These are phyloP conservation scores for Kodamaea leandrae DNA, from an alignment of 805 yeast species.

Conservation along the genomic window DNA sequence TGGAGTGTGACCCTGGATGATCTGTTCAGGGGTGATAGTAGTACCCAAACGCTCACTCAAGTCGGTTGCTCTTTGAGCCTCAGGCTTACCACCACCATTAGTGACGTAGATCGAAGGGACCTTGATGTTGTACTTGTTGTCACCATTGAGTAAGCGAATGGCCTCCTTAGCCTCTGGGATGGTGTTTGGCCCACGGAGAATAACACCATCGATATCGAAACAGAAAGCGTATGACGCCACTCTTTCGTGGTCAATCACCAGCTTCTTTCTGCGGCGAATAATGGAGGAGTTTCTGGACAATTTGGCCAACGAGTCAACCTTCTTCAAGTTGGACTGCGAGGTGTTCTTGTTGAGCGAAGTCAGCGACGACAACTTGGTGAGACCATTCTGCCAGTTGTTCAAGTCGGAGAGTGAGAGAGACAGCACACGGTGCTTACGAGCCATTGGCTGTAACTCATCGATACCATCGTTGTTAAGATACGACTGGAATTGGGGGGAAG, in stretches of 20 bases:
- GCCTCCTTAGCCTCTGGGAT: slow-evolving; percentile 80
- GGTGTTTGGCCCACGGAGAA: slow-evolving; percentile 79
- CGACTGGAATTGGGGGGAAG: slow-evolving; percentile 39
- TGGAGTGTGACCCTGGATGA: slow-evolving; percentile 92
- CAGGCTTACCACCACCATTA: slow-evolving; percentile 91
- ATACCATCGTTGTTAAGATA: slow-evolving; percentile 73
- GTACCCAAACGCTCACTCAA: slow-evolving; percentile 58
- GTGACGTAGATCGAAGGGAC: slow-evolving; percentile 86
- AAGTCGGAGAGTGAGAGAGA: slow-evolving; percentile 65
- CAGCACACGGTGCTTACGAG: slow-evolving; percentile 61
- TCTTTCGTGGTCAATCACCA: slow-evolving; percentile 63
- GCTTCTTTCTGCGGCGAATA: slow-evolving; percentile 46
- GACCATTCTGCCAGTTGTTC: slow-evolving; percentile 58
- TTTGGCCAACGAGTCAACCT: slow-evolving; percentile 45
- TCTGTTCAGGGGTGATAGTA: slow-evolving; percentile 69
- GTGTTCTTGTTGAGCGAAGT: slow-evolving; percentile 33
- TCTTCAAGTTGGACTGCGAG: slow-evolving; percentile 36
- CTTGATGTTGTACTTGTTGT: slow-evolving; percentile 69
- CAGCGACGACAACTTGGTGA: slow-evolving; percentile 38
- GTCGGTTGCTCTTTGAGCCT: slow-evolving; percentile 68
- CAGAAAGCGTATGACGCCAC: slow-evolving; percentile 86
- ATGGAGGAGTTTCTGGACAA: slow-evolving; percentile 46
- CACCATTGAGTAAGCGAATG: slow-evolving; percentile 68
- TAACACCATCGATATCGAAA: slow-evolving; percentile 90
- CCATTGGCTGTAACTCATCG: slow-evolving; percentile 60